Percentiles rank a stretch among this genome's conserved stretches.
phyloP scores from a whole-genome alignment of 116 monocot genomes.

The Dioscorea cayenensis region DNA sequence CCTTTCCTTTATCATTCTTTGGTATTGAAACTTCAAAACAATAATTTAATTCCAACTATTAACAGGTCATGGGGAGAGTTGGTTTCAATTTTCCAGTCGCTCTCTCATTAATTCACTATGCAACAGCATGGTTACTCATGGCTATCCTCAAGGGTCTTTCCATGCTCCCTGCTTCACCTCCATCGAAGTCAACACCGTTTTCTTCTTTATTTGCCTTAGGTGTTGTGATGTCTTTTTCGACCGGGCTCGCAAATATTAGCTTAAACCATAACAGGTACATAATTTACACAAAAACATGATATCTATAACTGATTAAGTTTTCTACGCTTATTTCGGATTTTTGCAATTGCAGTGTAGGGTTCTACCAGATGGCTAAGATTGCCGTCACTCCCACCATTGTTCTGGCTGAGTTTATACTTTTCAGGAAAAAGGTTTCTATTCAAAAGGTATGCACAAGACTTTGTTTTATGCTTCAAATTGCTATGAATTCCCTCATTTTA shows the following conservation, averaged over 20 bases:
- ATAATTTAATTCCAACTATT: background rate
- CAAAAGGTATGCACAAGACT: slow-evolving; percentile 48
- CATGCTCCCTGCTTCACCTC: slow-evolving; percentile 73
- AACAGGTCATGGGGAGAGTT: slow-evolving; percentile 80
- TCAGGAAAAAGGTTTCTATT: slow-evolving; percentile 51
- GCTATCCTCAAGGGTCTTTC: slow-evolving; percentile 60
- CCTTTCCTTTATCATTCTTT: background rate
- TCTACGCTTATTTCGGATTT: background rate
- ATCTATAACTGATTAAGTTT: too few relatives aligned
- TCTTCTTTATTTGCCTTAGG: slow-evolving; percentile 89
- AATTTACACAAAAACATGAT: background rate
- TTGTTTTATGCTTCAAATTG: background rate
- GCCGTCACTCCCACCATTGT: slow-evolving; percentile 92
- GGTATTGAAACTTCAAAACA: background rate
- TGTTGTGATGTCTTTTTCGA: slow-evolving; percentile 92
- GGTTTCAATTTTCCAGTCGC: slow-evolving; percentile 95
- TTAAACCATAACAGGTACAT: slow-evolving; percentile 88
- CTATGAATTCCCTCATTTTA: background rate
- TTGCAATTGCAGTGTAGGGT: slow-evolving; percentile 67
- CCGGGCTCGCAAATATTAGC: slow-evolving; percentile 89
- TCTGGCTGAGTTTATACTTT: slow-evolving; percentile 72
- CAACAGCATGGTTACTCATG: slow-evolving; percentile 76
- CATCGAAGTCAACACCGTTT: slow-evolving; percentile 80
- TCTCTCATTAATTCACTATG: slow-evolving; percentile 84
- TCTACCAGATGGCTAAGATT: slow-evolving; percentile 98